Percentiles rank a stretch among this genome's conserved stretches.
Conservation (phyloP, 164 flowering plant species). For the Amborella trichopoda region DNA sequence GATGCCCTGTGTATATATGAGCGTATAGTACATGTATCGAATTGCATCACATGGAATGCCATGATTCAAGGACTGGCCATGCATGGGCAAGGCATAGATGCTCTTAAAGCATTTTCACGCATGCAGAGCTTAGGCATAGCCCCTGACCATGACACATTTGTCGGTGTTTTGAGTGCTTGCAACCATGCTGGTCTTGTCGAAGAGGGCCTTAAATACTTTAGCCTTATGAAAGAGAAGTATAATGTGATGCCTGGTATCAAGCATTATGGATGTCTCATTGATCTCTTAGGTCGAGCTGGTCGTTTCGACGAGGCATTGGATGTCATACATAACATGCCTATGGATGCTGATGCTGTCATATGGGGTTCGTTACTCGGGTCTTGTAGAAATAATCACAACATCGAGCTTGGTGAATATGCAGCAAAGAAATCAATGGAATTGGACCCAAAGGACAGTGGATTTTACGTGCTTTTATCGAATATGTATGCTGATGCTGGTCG, state of each 20-base stretch:
- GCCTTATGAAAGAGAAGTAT: not conserved
- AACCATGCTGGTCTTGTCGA: constrained; percentile 7
- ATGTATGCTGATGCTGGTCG: constrained; percentile 6
- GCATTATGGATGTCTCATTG: constrained; percentile 9
- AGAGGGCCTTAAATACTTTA: constrained; percentile 3
- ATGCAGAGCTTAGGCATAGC: not conserved
- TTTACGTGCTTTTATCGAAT: constrained; percentile 6
- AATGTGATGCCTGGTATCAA: constrained; percentile 3
- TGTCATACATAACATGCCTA: constrained; percentile 4
- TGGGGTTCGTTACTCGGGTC: constrained; percentile 10
- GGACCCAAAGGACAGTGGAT: constrained; percentile 2
- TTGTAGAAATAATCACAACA: constrained; percentile 4
- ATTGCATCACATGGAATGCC: constrained; percentile 4
- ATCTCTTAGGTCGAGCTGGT: constrained; percentile 9
- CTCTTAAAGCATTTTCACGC: not conserved
- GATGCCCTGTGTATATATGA: not conserved
- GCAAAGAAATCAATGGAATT: constrained; percentile 1
- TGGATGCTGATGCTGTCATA: constrained; percentile 1
- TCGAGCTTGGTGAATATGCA: constrained; percentile 4
- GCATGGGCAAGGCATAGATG: not conserved
- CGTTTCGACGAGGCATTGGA: constrained; percentile 2
- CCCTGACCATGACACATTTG: constrained; percentile 2
- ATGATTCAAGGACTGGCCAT: constrained; percentile 3
- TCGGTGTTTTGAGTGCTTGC: constrained; percentile 7
- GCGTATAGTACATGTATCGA: not conserved